Percentiles rank a stretch among this genome's conserved stretches.
Evolutionary conservation across 1,284 basidiomycete species (phyloP).

Genomic region (Fereydounia khargensis): DNA sequence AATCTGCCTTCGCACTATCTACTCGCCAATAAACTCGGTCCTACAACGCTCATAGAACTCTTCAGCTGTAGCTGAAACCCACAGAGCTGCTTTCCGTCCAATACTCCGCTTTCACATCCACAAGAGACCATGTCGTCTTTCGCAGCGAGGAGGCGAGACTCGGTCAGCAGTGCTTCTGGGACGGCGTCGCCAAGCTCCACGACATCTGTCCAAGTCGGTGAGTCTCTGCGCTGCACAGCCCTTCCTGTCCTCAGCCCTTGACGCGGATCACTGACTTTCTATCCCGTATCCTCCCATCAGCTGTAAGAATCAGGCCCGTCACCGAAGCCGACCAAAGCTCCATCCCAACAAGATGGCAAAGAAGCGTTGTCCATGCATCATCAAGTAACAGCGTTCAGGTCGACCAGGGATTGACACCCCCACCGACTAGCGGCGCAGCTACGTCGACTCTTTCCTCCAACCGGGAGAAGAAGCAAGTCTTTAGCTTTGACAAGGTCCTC

Average conservation of each 20-base stretch:
- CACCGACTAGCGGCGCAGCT: conserved; percentile 56
- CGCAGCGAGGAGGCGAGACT: background rate
- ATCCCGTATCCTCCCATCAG: conserved; percentile 60
- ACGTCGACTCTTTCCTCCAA: conserved; percentile 57
- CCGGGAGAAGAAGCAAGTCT: conserved; percentile 71
- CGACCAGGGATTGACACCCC: conserved; percentile 31
- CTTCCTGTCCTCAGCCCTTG: background rate
- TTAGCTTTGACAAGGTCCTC: conserved; percentile 92
- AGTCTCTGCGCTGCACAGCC: conserved; percentile 1
- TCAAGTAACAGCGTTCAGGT: conserved; percentile 58
- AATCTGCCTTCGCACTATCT: no score
- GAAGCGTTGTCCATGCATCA: conserved; percentile 69
- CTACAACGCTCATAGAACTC: no score
- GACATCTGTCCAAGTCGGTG: conserved; percentile 17
- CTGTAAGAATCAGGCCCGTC: conserved; percentile 86
- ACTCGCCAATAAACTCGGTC: no score
- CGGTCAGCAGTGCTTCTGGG: background rate
- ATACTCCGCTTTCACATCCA: background rate
- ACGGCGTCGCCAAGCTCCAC: background rate
- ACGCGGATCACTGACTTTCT: background rate
- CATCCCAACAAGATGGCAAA: conserved; percentile 90
- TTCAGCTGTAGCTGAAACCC: no score
- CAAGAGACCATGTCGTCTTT: background rate
- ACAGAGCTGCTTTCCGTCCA: no score
- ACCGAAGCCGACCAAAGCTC: conserved; percentile 72